Base-by-base conservation (phyloP, 805 yeast genomes). In the Lachancea sp. region DNA sequence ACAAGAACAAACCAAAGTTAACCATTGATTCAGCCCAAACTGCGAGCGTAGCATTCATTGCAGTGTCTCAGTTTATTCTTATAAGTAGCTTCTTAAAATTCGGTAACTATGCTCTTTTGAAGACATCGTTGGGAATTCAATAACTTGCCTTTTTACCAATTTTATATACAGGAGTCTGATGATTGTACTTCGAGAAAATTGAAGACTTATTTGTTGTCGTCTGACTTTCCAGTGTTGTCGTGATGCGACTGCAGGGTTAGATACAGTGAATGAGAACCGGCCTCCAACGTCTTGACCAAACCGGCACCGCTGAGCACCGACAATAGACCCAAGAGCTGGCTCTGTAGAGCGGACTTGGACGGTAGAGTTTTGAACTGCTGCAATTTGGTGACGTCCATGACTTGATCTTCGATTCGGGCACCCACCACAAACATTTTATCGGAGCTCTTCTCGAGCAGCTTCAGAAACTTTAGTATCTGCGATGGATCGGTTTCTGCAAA, bases 231-330 rank as follows among this genome's bases (percentile, higher is more conserved):
- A 13, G 41, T 47, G 49, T 73, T 73, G 59, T 77, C 70, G 43
- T 69, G 66, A 53, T 81, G 84, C 46, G 81, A 72, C 49, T 85
- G 82, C 65, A 90, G 66, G 8, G 95, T 85, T 65, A 88, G 69
- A 59, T 86, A 86, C 55, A 90, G 74, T 47, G 70, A 67, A 51
- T 79, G 78, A 13, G 85, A 67, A n/a, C 86, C 71, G 16, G 83
- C 62, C 66, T 84, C 82, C 59, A 91, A 74, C 15, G 96, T 86
- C 67, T 77, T 78, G 11, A 85, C 95, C 60, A 91, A 74, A 10
- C 95, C 95, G 37, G 87, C 90, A 59, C 97, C 98, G 47, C 95
- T 86, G 51, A 86, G 72, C 46, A 84, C 68, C n/a, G 90, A 81
- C 59, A 91, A 77, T 45, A 87, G 71, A 10, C 95, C 95, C 11